Evolutionary conservation across 306 rosid species (phyloP), one percentile per base, ranked within the genome.

Genomic region (Erythrophleum fordii): DNA sequence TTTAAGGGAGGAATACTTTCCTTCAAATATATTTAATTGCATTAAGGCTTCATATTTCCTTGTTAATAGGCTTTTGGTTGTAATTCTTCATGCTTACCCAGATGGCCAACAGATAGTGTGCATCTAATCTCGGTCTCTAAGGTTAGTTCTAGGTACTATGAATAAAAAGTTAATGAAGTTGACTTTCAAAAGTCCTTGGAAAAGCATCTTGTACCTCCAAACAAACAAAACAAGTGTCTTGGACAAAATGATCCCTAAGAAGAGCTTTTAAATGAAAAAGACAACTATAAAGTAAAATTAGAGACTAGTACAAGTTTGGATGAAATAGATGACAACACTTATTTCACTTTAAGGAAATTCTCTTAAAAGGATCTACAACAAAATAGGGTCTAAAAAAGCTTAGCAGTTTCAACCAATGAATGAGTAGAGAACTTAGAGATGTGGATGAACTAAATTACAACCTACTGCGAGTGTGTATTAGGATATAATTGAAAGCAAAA

Each of bases 321-420:
- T 87, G 90, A 85, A 75, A 82, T 77, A 77, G 53, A 83, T 51
- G 86, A 80, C 72, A 60, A 55, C 13, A 22, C 69, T 52, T 18
- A 34, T 64, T 82, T 83, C 76, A 70, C 83, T 59, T 71, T 61
- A 46, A 80, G 70, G 75, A 86, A 82, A 80, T 90, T 53, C 75
- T 70, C 62, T 79, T 89, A 45, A 92, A 84, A 81, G 86, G 86
- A 52, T 18, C 87, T 75, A 45, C 66, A 11, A 69, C 77, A 56
- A 93, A 87, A 81, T 86, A 74, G 68, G 87, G 92, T 76, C 81
- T 94, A 82, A 91, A 85, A 83, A 94, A 91, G 87, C 86, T 82
- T 34, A 97, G 92, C 83, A 94, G 97, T 83, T 94, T 92, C 87
- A 89, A 86, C 85, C 90, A 69, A 87, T 94, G 97, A 97, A 90